A percentile compares a stretch with the other conserved stretches of the same genome.
phyloP scores from a whole-genome alignment of 2,329 filamentous ascomycete species.

The Trichoderma guizhouense region DNA sequence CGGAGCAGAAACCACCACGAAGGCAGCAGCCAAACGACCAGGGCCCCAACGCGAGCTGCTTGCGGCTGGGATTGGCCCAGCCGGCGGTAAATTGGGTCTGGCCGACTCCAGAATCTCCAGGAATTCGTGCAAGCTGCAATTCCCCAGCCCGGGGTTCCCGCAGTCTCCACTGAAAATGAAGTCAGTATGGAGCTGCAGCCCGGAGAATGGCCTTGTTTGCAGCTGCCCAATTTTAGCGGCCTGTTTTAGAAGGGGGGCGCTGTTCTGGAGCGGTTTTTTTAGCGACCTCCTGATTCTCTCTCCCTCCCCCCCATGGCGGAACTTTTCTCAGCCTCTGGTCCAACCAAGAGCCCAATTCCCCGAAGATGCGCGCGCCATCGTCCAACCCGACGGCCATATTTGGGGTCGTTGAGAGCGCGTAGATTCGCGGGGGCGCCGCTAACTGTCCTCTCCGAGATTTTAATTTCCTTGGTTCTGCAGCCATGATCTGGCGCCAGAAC shows the following conservation, averaged over 20 bases:
- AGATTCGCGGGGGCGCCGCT: constrained; percentile 15
- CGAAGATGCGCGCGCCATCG: not conserved
- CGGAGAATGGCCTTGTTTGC: constrained; percentile 6
- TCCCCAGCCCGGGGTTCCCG: constrained; percentile 20
- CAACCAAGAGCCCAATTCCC: constrained; percentile 7
- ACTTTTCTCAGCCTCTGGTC: constrained; percentile 3
- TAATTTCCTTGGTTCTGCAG: constrained; percentile 10
- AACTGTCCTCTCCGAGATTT: not conserved
- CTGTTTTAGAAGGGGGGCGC: constrained; percentile 1
- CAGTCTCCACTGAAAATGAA: constrained; percentile 16
- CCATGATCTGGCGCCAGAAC: constrained; percentile 1
- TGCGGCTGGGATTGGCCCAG: constrained; percentile 12
- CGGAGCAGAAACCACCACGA: constrained; percentile 9
- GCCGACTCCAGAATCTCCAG: constrained; percentile 18
- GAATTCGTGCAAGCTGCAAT: constrained; percentile 8
- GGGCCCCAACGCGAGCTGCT: constrained; percentile 2
- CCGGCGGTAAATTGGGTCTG: not conserved
- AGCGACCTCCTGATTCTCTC: constrained; percentile 11
- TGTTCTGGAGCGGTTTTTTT: not conserved
- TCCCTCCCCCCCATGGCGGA: not conserved
- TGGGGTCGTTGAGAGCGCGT: not conserved
- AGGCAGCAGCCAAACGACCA: constrained; percentile 18
- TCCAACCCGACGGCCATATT: not conserved
- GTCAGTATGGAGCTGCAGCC: constrained; percentile 16
- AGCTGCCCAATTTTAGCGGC: not conserved